Evolutionary conservation across 441 rosid genomes (phyloP), one percentile per base, ranked within the genome.

Genomic region (Populus hybrid): DNA sequence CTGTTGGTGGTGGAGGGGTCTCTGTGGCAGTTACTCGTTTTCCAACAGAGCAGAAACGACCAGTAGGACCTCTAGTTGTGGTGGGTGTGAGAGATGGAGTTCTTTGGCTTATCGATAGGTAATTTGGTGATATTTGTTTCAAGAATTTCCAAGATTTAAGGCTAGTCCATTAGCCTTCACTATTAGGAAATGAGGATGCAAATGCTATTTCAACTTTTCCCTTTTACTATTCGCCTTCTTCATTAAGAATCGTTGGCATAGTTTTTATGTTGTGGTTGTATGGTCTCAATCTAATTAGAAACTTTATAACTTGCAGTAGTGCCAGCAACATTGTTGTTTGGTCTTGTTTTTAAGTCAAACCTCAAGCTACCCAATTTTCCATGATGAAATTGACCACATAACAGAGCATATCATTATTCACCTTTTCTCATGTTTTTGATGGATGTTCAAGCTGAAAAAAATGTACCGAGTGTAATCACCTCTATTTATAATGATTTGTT

Each of bases 1-100:
- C 98, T 87, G 99, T 96, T 79, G 99, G 98, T 84, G 99, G 99
- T 77, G 99, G 99, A 75, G 99, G 99, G 78, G 95, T 96, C 76
- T 90, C 98, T 59, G 98, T 96, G 73, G 99, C 98, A 75, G 95
- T 96, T 84, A 94, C 98, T 78, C 98, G 99, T 81, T 96, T 96
- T 82, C 99, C 99, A 21, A 67, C 85, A 72, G 99, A 96, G 85
- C 98, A 94, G 82, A 96, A 90, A 81, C 93, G 99, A 75, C 99
- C 99, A 61, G 92, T 96, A 67, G 99, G 99, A 84, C 98, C 99
- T 75, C 90, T 96, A 72, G 87, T 92, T 81, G 90, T 96, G 76
- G 94, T 92, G 82, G 99, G 98, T 72, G 98, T 96, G 57, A 91
- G 94, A 75, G 98, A 96, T 90, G 99, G 98, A 79, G 99, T 96